A percentile compares a stretch with the other conserved stretches of the same genome.
Evolutionary conservation across 23 red algal genomes (phyloP).

Genomic region (Gracilaria gracilis): DNA sequence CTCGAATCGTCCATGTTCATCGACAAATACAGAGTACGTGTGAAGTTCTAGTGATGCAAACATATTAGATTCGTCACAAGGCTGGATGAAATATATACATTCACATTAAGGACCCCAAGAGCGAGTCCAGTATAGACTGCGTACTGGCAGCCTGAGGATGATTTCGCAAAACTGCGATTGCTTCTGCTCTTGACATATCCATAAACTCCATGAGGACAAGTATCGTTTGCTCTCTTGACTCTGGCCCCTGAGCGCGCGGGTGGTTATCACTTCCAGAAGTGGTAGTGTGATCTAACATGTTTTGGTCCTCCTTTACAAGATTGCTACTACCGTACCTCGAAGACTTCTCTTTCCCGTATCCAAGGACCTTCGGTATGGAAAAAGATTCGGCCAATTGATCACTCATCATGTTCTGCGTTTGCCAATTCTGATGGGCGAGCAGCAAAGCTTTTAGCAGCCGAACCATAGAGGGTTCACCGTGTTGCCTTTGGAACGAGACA

Average conservation of each 20-base stretch:
- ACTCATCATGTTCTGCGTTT: constrained; percentile 48
- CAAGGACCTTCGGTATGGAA: not conserved
- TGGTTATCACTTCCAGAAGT: not conserved
- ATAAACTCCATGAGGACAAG: constrained; percentile 65
- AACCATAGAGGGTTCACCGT: constrained; percentile 19
- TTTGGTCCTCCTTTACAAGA: not conserved
- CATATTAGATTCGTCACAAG: not conserved
- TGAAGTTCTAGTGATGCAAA: not conserved
- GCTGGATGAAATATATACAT: not conserved
- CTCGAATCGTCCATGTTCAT: not conserved
- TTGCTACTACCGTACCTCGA: not conserved
- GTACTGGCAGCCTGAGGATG: constrained; percentile 49
- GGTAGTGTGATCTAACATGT: not conserved
- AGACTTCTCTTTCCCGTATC: not conserved
- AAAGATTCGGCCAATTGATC: constrained; percentile 38
- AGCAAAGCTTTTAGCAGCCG: constrained; percentile 34
- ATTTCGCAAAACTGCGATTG: constrained; percentile 49
- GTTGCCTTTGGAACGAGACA: not conserved
- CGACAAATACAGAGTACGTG: not conserved
- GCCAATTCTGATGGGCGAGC: constrained; percentile 44
- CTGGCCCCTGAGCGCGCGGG: not conserved
- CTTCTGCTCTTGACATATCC: constrained; percentile 53
- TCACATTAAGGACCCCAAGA: constrained; percentile 36
- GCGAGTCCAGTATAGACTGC: constrained; percentile 46
- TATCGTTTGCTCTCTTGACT: constrained; percentile 38